These are phyloP conservation scores for Teratosphaeria epicoccoides DNA, from an alignment of 2,329 filamentous ascomycete genomes.

Conservation along the genomic window DNA sequence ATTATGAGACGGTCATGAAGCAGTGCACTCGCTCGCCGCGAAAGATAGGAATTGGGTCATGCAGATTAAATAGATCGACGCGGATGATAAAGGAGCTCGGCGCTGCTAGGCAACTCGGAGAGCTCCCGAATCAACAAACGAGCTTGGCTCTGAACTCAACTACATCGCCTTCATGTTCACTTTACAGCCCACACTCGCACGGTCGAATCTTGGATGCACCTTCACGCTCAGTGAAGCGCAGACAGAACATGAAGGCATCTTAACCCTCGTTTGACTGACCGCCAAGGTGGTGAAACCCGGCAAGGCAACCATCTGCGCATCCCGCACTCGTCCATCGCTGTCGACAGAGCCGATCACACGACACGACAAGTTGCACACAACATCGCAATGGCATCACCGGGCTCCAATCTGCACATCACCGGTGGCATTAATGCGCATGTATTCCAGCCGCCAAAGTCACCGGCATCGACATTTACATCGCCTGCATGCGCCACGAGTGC, in stretches of 20 bases:
- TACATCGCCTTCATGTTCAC: not conserved
- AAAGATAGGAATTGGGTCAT: not conserved
- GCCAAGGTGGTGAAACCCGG: not conserved
- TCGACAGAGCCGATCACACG: not conserved
- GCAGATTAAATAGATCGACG: not conserved
- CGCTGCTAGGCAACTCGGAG: not conserved
- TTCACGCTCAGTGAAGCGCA: not conserved
- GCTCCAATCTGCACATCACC: not conserved
- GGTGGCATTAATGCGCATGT: slow-evolving; percentile 20
- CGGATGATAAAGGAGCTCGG: not conserved
- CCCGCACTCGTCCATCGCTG: not conserved
- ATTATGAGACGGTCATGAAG: too few species aligned
- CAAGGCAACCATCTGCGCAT: not conserved
- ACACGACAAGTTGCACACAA: not conserved
- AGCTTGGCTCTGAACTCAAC: not conserved
- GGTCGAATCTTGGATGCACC: not conserved
- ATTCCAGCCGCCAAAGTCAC: slow-evolving; percentile 35
- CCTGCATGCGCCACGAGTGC: slow-evolving; percentile 13
- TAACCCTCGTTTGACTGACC: too few species aligned
- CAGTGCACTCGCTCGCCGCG: not conserved
- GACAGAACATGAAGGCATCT: not conserved
- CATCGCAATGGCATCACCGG: not conserved
- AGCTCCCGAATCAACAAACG: not conserved
- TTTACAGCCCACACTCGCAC: not conserved
- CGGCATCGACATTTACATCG: slow-evolving; percentile 24